Evolutionary conservation across 2,329 filamentous ascomycete genomes (phyloP).

Genomic region (Epichloe uncinata): DNA sequence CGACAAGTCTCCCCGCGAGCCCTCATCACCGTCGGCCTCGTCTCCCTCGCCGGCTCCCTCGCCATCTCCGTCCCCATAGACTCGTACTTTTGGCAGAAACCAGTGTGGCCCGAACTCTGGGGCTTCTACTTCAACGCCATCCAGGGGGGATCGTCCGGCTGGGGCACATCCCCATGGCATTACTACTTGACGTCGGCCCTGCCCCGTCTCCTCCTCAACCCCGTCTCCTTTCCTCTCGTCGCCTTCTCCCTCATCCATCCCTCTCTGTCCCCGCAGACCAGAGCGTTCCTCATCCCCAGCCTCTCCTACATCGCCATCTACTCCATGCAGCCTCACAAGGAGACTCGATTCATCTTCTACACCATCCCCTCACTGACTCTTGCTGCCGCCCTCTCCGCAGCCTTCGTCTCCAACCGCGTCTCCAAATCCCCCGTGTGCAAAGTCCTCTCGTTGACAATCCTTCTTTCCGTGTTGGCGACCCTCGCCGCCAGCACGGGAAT

Average conservation of each 20-base stretch:
- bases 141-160: conserved; percentile 67
- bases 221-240: conserved; percentile 45
- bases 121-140: conserved; percentile 89
- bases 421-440: conserved; percentile 46
- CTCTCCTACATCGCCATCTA: conserved; percentile 66
- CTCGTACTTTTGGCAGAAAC: conserved; percentile 85
- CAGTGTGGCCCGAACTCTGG: conserved; percentile 78
- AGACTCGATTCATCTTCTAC: conserved; percentile 92
- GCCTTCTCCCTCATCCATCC: conserved; percentile 37
- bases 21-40: conserved; percentile 52
- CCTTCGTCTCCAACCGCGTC: conserved; percentile 54
- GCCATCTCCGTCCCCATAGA: conserved; percentile 61
- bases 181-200: conserved; percentile 77
- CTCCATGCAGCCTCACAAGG: conserved; percentile 86
- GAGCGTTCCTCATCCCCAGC: conserved; percentile 48
- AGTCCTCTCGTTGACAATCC: conserved; percentile 39
- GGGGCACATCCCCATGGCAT: conserved; percentile 77
- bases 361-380: conserved; percentile 68
- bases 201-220: conserved; percentile 75
- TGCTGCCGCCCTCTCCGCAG: conserved; percentile 59
- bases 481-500: conserved; percentile 50
- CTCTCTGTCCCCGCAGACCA: conserved; percentile 28
- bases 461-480: conserved; percentile 45
- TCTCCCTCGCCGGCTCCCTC: conserved; percentile 54
- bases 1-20: conserved; percentile 37